phyloP scores from a whole-genome alignment of 352 stramenopile genomes.

The Pythium aristosporum region DNA sequence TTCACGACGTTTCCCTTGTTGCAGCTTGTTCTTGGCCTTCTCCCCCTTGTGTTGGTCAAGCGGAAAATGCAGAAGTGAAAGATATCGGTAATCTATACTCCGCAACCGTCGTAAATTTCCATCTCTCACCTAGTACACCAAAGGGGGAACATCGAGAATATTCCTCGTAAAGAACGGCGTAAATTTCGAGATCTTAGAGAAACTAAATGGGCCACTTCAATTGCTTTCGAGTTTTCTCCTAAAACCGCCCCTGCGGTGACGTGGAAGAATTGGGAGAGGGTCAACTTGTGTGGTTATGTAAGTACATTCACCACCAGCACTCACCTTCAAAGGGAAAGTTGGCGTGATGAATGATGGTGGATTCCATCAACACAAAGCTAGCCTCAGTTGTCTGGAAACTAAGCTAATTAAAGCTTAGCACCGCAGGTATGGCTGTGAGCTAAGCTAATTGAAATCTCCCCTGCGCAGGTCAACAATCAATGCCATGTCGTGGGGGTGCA shows the following conservation, averaged over 20 bases:
- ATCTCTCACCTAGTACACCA: background rate
- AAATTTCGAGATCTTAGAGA: slow-evolving; percentile 23
- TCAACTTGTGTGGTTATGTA: background rate
- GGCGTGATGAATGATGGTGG: slow-evolving; percentile 1
- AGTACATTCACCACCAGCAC: slow-evolving; percentile 3
- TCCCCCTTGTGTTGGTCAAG: slow-evolving; percentile 11
- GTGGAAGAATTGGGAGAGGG: slow-evolving; percentile 23
- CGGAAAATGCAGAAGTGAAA: slow-evolving; percentile 30
- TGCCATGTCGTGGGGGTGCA: too few relatives aligned
- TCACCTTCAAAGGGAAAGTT: background rate
- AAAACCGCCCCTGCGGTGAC: slow-evolving; percentile 24
- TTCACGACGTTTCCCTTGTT: slow-evolving; percentile 19
- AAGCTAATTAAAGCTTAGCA: too few relatives aligned
- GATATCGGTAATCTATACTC: slow-evolving; percentile 27
- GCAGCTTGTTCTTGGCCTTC: slow-evolving; percentile 16
- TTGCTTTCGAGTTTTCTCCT: slow-evolving; percentile 15
- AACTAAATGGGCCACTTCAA: slow-evolving; percentile 22
- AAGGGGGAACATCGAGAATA: slow-evolving; percentile 23
- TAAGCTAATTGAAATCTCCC: too few relatives aligned
- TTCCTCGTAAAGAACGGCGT: slow-evolving; percentile 21
- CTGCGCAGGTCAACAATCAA: too few relatives aligned
- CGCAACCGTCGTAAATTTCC: slow-evolving; percentile 8
- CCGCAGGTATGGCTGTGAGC: too few relatives aligned
- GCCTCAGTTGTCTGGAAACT: too few relatives aligned
- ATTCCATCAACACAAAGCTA: background rate